phyloP scores from a whole-genome alignment of 169 alveolate genomes.

The Cryptosporidium bovis region DNA sequence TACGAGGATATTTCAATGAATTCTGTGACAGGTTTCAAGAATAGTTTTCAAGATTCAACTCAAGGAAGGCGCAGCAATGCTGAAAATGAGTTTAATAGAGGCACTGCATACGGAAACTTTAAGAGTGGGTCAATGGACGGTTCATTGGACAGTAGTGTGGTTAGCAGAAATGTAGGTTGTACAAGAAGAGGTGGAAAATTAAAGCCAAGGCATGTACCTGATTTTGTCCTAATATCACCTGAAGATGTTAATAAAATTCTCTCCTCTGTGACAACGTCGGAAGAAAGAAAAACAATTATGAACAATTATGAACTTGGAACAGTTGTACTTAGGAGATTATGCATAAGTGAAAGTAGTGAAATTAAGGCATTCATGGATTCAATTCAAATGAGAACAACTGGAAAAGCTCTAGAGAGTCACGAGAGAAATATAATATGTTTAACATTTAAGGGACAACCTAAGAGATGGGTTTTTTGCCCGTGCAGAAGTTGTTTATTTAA shows the following conservation, averaged over 20 bases:
- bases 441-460: constrained; percentile 67
- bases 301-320: constrained; percentile 68
- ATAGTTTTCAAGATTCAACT: constrained; percentile 7
- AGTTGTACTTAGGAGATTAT: constrained; percentile 50
- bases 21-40: constrained; percentile 15
- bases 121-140: constrained; percentile 24
- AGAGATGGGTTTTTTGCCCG: constrained; percentile 74
- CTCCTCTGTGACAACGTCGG: constrained; percentile 44
- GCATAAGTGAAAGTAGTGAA: constrained; percentile 71
- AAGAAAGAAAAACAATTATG: constrained; percentile 50
- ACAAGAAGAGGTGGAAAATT: constrained; percentile 65
- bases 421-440: constrained; percentile 64
- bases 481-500: constrained; percentile 73
- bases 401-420: constrained; percentile 70
- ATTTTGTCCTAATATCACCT: constrained; percentile 66
- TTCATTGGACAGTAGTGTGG: constrained; percentile 1
- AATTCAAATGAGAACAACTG: constrained; percentile 74
- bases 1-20: constrained; percentile 34
- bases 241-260: constrained; percentile 56
- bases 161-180: constrained; percentile 2
- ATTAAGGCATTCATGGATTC: constrained; percentile 75
- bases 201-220: constrained; percentile 74
- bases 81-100: constrained; percentile 2
- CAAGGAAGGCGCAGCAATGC: constrained; percentile 1
- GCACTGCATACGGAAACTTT: constrained; percentile 2